phyloP scores from a whole-genome alignment of 75 land plant species.

The Azolla pinnata region DNA sequence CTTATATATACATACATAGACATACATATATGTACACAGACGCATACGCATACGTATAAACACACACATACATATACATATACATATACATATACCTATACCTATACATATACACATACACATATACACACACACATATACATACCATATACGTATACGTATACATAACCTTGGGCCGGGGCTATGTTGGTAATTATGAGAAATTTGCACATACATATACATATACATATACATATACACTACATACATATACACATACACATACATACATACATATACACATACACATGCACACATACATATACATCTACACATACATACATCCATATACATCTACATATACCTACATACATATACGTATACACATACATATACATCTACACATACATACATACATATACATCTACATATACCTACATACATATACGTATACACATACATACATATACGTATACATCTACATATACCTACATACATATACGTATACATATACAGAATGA shows the following conservation, averaged over 20 bases:
- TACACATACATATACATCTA: background rate
- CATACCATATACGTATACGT: background rate
- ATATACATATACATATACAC: background rate
- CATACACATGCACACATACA: background rate
- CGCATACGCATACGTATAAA: background rate
- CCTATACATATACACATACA: background rate
- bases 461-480: background rate
- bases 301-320: background rate
- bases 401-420: background rate
- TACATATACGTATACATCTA: background rate
- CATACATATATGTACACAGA: background rate
- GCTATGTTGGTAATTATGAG: no score
- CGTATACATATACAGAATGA: background rate
- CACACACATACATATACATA: background rate
- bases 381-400: background rate
- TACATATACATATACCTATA: background rate
- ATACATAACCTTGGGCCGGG: background rate
- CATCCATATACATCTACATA: background rate
- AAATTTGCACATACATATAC: background rate
- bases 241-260: background rate
- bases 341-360: background rate
- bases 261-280: conserved; percentile 1
- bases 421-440: background rate
- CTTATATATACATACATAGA: background rate
- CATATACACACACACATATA: background rate